A percentile compares a stretch with the other conserved stretches of the same genome.
Evolutionary conservation across 225 moss, liverwort and hornwort species (phyloP).

Genomic region (Sphagnum tenellum): DNA sequence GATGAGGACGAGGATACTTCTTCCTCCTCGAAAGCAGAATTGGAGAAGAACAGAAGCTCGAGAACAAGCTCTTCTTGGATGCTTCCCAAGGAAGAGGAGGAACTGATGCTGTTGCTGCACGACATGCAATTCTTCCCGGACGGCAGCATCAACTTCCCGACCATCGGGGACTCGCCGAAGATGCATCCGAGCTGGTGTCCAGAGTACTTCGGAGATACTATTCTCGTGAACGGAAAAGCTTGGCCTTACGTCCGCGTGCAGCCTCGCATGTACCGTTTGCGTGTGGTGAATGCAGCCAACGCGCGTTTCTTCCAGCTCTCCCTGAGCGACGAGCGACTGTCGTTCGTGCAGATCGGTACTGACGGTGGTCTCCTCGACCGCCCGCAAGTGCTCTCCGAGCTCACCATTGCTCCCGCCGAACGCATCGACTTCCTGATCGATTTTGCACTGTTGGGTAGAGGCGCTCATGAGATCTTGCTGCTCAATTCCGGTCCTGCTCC

Average conservation of each 20-base stretch:
- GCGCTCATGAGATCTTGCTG: conserved; percentile 3
- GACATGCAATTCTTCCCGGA: conserved; percentile 19
- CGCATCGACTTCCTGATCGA: conserved; percentile 23
- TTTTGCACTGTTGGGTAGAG: conserved; percentile 6
- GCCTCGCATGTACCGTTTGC: conserved; percentile 25
- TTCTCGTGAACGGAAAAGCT: conserved; percentile 29
- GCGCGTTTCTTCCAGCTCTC: conserved; percentile 21
- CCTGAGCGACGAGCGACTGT: conserved; percentile 5
- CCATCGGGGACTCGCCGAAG: conserved; percentile 8
- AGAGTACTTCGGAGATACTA: conserved; percentile 37
- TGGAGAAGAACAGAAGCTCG: no score
- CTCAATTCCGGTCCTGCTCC: conserved; percentile 27
- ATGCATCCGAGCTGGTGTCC: conserved; percentile 36
- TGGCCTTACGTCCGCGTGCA: conserved; percentile 42
- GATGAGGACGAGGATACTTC: background rate
- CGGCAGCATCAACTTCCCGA: conserved; percentile 32
- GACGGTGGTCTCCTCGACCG: conserved; percentile 23
- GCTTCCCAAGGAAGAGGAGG: conserved; percentile 10
- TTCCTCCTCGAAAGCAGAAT: no score
- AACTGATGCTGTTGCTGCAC: conserved; percentile 14
- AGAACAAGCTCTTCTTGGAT: conserved; percentile 9
- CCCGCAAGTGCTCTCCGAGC: conserved; percentile 1
- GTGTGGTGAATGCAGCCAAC: conserved; percentile 18
- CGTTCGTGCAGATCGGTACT: conserved; percentile 24
- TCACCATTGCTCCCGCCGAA: conserved; percentile 20